Evolutionary conservation across 495 filamentous ascomycete genomes (phyloP).

Genomic region (Penicillium psychrofluorescens): DNA sequence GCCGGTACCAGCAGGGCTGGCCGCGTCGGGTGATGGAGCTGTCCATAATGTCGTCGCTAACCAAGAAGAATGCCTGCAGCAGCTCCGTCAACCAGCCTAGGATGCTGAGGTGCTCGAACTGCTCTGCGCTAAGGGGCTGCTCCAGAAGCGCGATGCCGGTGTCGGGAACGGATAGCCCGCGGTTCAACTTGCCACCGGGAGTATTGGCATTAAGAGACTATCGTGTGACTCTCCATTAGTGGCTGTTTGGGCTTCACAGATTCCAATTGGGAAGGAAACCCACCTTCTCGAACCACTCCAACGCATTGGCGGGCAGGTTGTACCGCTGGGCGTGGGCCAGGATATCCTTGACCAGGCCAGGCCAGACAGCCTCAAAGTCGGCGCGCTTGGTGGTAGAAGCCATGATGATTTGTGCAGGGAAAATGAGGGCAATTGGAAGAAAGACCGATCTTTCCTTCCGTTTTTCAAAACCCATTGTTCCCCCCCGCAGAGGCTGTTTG

Average conservation of each 20-base stretch:
- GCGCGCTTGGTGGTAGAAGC: slow-evolving; percentile 60
- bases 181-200: slow-evolving; percentile 94
- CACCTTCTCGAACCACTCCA: slow-evolving; percentile 87
- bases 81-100: slow-evolving; percentile 97
- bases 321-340: slow-evolving; percentile 67
- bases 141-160: slow-evolving; percentile 72
- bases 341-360: slow-evolving; percentile 68
- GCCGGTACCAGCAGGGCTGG: slow-evolving; percentile 90
- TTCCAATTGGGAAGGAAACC: slow-evolving; percentile 2
- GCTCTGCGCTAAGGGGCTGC: slow-evolving; percentile 62
- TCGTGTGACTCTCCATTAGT: too few species aligned
- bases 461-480: not conserved
- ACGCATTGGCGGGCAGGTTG: slow-evolving; percentile 70
- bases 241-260: not conserved
- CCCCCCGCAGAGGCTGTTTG: slow-evolving; percentile 17
- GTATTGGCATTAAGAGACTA: slow-evolving; percentile 79
- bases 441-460: too few species aligned
- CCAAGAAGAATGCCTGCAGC: slow-evolving; percentile 97
- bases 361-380: slow-evolving; percentile 87
- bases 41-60: slow-evolving; percentile 99
- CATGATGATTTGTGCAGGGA: slow-evolving; percentile 35
- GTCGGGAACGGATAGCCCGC: slow-evolving; percentile 95
- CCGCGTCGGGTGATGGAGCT: slow-evolving; percentile 85
- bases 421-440: not conserved
- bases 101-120: slow-evolving; percentile 76